Conservation (phyloP, 768 basidiomycete genomes). For the Pleurotus tuber-regium region DNA sequence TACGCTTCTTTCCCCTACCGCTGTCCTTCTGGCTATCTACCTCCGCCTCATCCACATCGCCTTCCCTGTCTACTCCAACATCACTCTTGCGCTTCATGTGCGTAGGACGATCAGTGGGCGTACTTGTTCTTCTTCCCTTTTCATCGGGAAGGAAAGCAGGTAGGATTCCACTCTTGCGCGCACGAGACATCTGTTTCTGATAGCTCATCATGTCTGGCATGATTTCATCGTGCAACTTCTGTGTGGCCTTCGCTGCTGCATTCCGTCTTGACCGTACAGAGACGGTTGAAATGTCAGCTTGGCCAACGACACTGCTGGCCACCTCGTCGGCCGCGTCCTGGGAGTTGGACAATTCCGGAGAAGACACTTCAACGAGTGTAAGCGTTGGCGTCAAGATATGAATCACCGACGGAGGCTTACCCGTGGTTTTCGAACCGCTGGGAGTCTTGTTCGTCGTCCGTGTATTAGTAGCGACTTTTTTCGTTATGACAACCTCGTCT, state of each 20-base stretch:
- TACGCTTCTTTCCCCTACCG: slow-evolving; percentile 10
- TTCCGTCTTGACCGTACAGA: slow-evolving; percentile 26
- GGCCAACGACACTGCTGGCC: not conserved
- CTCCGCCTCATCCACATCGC: slow-evolving; percentile 14
- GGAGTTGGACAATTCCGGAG: not conserved
- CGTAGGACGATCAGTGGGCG: not conserved
- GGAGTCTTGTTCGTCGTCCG: too few species aligned
- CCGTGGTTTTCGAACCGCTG: not conserved
- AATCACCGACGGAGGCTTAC: not conserved
- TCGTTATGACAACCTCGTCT: too few species aligned
- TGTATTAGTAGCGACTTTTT: too few species aligned
- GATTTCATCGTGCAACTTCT: slow-evolving; percentile 59
- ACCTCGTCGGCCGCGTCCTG: slow-evolving; percentile 1
- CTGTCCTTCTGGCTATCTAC: slow-evolving; percentile 13
- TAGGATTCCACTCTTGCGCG: slow-evolving; percentile 31
- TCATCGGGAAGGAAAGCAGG: slow-evolving; percentile 23
- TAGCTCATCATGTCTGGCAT: slow-evolving; percentile 79
- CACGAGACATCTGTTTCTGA: slow-evolving; percentile 56
- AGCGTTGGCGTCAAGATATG: not conserved
- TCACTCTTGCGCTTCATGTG: slow-evolving; percentile 15
- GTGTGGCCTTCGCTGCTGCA: slow-evolving; percentile 44
- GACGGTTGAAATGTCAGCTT: slow-evolving; percentile 3
- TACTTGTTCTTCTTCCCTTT: slow-evolving; percentile 13
- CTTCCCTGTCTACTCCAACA: slow-evolving; percentile 10
- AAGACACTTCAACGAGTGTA: not conserved